Evolutionary conservation across 2,329 filamentous ascomycete genomes (phyloP), one percentile per base, ranked within the genome.

Genomic region (Penicillium crustosum): DNA sequence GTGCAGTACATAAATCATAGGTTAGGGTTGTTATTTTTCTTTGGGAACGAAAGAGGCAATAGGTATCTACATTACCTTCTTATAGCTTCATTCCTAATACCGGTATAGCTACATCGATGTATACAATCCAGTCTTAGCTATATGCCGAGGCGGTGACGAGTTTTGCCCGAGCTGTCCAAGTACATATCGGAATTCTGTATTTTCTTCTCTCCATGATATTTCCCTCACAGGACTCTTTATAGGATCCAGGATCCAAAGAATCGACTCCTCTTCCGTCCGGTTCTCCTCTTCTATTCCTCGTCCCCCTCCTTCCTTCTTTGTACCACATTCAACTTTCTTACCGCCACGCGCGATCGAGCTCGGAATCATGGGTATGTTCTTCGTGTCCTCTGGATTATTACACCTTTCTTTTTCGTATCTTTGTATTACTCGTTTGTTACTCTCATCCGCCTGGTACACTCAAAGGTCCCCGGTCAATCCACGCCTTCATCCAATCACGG

Each of bases 331-430:
- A 23, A 36, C 47, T 23, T 48, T 48, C 45, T 52, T 56, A 60
- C 51, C 44, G 45, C 57, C 49, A 52, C 58, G 47, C 47, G 27
- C 36, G 6, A 21, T 25, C 47, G 53, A 44, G 48, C 41, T 33
- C 38, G 21, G 6, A 53, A 68, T 66, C 62, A 67, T 68, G 66
- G 66, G 65, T 69, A 53, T 29, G 66, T 64, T 61, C 48, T 36
- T 53, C 43, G 39, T 10, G 31, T 39, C 44, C 42, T 44, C 33
- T 19, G 9, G 36, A 41, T 42, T 38, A 54, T 36, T 53, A 45
- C 39, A 36, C 53, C 51, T 60, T 51, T 55, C 55, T 55, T 57
- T 56, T 60, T 55, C 49, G 61, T 61, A 64, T 60, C 60, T 52
- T 60, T 59, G 61, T 65, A 64, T 55, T 65, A 63, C 61, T 59